phyloP scores from a whole-genome alignment of 768 basidiomycete genomes.

The Mycena capillaripes region DNA sequence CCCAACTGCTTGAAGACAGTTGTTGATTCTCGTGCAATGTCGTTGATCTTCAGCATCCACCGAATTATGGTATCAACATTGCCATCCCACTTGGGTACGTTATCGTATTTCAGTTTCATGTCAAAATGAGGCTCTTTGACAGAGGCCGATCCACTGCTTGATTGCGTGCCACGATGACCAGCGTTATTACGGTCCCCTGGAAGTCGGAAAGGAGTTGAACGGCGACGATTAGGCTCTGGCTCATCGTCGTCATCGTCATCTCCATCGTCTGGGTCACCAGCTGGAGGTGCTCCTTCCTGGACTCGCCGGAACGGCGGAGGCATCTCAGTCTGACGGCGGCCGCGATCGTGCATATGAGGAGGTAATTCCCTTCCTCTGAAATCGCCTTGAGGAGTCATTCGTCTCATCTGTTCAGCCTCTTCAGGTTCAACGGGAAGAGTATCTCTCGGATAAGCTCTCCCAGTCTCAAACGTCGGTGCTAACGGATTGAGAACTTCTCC shows the following conservation, averaged over 20 bases:
- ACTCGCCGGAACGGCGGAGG: neutral
- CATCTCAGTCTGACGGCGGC: neutral
- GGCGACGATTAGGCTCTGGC: neutral
- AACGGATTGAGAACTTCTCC: neutral
- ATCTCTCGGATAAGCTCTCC: neutral
- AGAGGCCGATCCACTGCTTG: neutral
- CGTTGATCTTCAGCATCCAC: conserved; percentile 48
- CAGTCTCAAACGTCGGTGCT: neutral
- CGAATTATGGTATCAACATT: conserved; percentile 42
- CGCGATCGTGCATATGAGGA: neutral
- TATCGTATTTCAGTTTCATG: conserved; percentile 46
- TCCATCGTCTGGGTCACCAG: neutral
- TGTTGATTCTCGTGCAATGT: conserved; percentile 37
- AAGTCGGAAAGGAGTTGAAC: neutral
- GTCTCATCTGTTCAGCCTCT: conserved; percentile 4
- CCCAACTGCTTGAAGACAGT: conserved; percentile 46
- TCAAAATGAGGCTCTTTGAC: conserved; percentile 45
- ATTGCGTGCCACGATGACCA: neutral
- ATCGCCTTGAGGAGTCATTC: neutral
- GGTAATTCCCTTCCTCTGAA: neutral
- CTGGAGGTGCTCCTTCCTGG: neutral
- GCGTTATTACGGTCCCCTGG: neutral
- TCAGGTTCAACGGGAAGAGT: neutral
- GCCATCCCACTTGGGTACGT: conserved; percentile 51
- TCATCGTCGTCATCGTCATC: neutral